phyloP scores from a whole-genome alignment of 208 protist species.

The Trypanosoma avium region DNA sequence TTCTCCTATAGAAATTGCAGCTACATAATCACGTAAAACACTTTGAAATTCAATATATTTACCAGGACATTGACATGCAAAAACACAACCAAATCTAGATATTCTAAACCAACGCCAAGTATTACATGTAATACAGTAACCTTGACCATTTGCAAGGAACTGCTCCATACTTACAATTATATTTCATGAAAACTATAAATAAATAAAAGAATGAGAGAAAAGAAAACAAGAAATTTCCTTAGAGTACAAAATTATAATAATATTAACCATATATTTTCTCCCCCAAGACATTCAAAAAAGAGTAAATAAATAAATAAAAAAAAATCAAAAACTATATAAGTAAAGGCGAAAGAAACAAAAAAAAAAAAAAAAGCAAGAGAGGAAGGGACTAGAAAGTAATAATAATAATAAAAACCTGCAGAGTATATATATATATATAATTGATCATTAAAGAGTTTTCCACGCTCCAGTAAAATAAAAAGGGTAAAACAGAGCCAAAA shows the following conservation, averaged over 20 bases:
- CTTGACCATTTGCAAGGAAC: conserved; percentile 35
- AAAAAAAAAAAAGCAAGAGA: conserved; percentile 10
- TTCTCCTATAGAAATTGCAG: conserved; percentile 16
- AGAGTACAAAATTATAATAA: no score
- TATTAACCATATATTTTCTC: no score
- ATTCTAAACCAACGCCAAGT: conserved; percentile 42
- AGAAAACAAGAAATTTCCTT: not conserved
- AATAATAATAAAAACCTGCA: conserved; percentile 1
- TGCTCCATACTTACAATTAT: conserved; percentile 42
- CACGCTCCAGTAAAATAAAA: not conserved
- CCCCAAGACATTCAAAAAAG: no score
- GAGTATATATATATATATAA: no score
- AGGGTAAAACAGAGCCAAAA: not conserved
- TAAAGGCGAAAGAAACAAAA: not conserved
- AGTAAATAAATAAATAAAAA: not conserved
- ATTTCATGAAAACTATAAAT: conserved; percentile 6
- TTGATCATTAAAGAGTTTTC: not conserved
- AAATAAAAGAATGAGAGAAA: not conserved
- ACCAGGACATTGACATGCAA: conserved; percentile 44
- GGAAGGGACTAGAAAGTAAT: not conserved
- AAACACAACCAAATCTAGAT: conserved; percentile 74
- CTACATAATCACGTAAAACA: conserved; percentile 35
- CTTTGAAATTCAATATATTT: conserved; percentile 46
- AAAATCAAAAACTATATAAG: not conserved
- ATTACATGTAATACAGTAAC: conserved; percentile 37